Base-by-base conservation (phyloP, 2,329 filamentous ascomycete genomes). In the Colletotrichum destructivum region DNA sequence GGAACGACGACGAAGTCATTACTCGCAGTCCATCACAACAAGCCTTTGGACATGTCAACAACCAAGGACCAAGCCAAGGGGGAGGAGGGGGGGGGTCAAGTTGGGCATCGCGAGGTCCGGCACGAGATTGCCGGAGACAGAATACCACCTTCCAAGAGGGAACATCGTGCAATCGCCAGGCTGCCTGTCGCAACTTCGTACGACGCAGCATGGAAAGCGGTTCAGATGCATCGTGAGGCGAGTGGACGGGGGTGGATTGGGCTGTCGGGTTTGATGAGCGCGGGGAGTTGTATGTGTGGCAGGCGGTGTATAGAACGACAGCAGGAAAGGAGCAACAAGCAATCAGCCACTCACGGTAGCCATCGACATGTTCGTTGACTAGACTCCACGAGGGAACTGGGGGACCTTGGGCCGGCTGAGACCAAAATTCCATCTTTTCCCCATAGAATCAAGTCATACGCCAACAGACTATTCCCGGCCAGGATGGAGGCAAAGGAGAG, bases 91-190 rank as follows among this genome's bases (percentile, higher is more conserved):
- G 26, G 26, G 1, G 5, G 15, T 55, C 23, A 67, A 35, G 44
- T 62, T 49, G 62, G 21, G 52, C 38, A 63, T 55, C 31, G 62
- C 55, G 54, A 31, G 69, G 52, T 40, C 54, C 65, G 69, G 69
- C 69, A 72, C 47, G 21, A 49, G 65, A 59, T 64, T 60, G 47
- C 65, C 69, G 65, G 26, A 54, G 42, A n/a, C 31, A 26, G 26
- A 23, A 69, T 72, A 72, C 69, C 69, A 72, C 69, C 69, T 72
- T 69, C 69, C 69, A 64, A 72, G 65, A 72, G 65, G 23, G 69
- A 72, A 35, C 54, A 72, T 69, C 21, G 65, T 55, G 69, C 18
- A 31, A 69, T 72, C 44, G 23, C 65, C 31, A 26, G 54, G 60
- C 40, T 26, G 59, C n/a, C 54, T 64, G 60, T 69, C 69, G 65